Base-by-base conservation (phyloP, 306 rosid species). In the Pyrus communis region DNA sequence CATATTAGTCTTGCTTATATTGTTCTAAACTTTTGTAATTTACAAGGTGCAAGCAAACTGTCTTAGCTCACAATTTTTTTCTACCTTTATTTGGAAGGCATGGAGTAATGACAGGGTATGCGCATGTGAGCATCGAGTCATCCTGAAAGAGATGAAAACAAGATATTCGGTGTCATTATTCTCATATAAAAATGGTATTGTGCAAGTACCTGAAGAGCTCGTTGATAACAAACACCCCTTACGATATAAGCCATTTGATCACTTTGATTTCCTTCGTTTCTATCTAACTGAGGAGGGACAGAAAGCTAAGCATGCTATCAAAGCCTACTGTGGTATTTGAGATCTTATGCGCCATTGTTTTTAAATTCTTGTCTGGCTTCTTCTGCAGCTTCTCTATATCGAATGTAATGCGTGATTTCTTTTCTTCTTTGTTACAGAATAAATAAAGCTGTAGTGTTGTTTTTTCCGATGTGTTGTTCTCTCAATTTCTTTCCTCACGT, bases 211-310 rank as follows among this genome's bases (percentile, higher is more conserved):
- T 19, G 73, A 57, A 22, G 87, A 83, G 75, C 57, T 86, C 2
- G 78, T 75, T 21, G 89, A 86, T 51, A 78, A 80, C 1, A 19
- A 82, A 54, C 51, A 83, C 46, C 89, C 89, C 5, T 10, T 75
- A 19, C 28, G 22, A 35, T 86, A 67, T 46, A 81, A 83, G 35
- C 77, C 89, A 11, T 80, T 83, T 66, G 45, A 86, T 62, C 74
- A 78, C 54, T 69, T 66, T 22, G 79, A 67, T 0, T 83, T 57
- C 79, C 85, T 86, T 63, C 79, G 12, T 14, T 78, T 59, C 69
- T 43, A 35, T 15, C 51, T 35, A 46, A 70, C 74, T 9, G 75
- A 66, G 18, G 66, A 58, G 33, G 61, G 45, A 42, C 54, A 52
- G 15, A 79, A 54, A 43, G 45, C 74, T n/a, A 3, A 49, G 14